Base-by-base conservation (phyloP, 768 basidiomycete species). In the Trichaptum fuscoviolaceum region DNA sequence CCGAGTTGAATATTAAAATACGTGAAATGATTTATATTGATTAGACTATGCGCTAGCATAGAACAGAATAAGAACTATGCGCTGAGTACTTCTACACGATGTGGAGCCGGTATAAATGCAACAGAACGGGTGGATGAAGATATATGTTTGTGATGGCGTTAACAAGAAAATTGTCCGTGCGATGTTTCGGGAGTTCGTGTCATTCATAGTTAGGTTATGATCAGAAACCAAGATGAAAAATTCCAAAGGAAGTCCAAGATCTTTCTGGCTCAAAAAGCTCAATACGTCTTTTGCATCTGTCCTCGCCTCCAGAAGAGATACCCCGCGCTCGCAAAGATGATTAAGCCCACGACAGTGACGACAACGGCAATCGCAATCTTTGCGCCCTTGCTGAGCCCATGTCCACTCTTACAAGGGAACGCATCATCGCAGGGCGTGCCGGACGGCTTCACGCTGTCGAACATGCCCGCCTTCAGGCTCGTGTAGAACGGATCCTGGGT, bases 401-500 rank as follows among this genome's bases (percentile, higher is more conserved):
- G 80, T 6, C 78, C 76, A 7, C 63, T 26, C 0, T 61, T 65
- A 66, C 79, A 81, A 0, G 76, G 73, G 72, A 91, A 85, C 18
- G 83, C 93, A 42, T 82, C 81, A 69, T 96, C 95, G 74, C 95
- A 96, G 1, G 94, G 95, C 67, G 79, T 75, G 35, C 91, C 93
- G 7, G 77, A 73, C 0, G 92, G 92, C 69, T 79, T 82, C 57
- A 84, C 82, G 65, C 81, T 82, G 6, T 78, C 82, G 73, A 91
- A 92, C 63, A 83, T 83, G 34, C 92, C 92, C 0, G 83, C 85
- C 73, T 87, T 78, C 34, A 96, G 78, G 7, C 82, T 77, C 18
- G 90, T 91, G 74, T 86, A 97, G 77, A 82, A 94, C 0, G 95
- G 95, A 69, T 95, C 92, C 26, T 79, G 80, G 7, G 80, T 75